Percentiles rank a stretch among this genome's conserved stretches.
phyloP scores from a whole-genome alignment of 495 filamentous ascomycete species.

The Neurospora tetraspora region DNA sequence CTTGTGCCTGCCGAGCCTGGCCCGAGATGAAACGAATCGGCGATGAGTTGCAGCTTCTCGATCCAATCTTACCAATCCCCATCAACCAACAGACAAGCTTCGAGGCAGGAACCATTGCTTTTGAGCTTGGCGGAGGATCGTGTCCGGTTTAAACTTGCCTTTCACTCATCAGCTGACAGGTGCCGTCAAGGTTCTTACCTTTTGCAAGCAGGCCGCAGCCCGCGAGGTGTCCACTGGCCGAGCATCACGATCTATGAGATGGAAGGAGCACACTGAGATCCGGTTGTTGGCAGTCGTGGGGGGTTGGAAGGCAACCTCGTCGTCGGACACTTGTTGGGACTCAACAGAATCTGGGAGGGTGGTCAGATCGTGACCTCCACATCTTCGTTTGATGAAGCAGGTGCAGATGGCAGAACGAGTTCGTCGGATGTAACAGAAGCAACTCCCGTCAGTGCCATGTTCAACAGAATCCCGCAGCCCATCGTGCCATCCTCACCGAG shows the following conservation, averaged over 20 bases:
- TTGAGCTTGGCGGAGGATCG: background rate
- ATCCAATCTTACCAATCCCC: background rate
- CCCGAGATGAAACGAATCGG: background rate
- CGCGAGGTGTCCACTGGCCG: background rate
- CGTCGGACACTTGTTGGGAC: background rate
- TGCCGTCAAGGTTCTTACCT: background rate
- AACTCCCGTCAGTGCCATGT: background rate
- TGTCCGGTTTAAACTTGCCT: background rate
- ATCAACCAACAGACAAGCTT: background rate
- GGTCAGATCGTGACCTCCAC: background rate
- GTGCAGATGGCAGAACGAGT: background rate
- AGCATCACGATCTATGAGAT: background rate
- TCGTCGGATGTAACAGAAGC: background rate
- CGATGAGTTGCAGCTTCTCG: background rate
- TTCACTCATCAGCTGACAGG: background rate
- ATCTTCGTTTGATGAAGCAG: background rate
- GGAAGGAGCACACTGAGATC: background rate
- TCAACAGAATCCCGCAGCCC: background rate
- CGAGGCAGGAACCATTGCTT: background rate
- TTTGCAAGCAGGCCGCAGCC: background rate
- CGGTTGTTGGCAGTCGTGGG: background rate
- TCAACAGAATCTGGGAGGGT: background rate
- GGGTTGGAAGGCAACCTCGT: background rate
- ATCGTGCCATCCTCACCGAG: background rate
- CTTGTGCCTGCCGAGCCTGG: background rate